Evolutionary conservation across 2,329 filamentous ascomycete genomes (phyloP).

Genomic region (Alternaria infectoria): DNA sequence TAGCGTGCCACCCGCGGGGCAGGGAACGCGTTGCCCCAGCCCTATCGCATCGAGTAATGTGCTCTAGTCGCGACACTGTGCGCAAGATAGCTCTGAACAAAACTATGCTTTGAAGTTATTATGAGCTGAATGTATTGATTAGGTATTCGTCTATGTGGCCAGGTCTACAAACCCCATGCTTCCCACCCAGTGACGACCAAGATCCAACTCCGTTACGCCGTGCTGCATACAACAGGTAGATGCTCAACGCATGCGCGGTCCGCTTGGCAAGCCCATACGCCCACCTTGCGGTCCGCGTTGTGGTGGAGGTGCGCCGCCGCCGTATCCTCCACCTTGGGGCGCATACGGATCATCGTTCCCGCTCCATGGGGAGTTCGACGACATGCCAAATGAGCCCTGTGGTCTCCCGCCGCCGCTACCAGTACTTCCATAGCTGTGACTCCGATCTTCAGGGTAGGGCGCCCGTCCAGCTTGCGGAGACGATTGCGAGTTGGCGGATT

Average conservation of each 20-base stretch:
- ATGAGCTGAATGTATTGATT: not conserved
- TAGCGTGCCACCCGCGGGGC: too few species aligned
- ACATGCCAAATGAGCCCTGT: slow-evolving; percentile 36
- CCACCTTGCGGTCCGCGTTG: slow-evolving; percentile 38
- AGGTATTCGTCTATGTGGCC: slow-evolving; percentile 7
- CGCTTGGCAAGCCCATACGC: slow-evolving; percentile 47
- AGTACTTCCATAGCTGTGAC: slow-evolving; percentile 36
- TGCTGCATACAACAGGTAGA: slow-evolving; percentile 12
- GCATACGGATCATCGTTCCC: slow-evolving; percentile 43
- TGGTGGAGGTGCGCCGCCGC: slow-evolving; percentile 31
- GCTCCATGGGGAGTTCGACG: slow-evolving; percentile 42
- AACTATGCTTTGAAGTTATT: not conserved
- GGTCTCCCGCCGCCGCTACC: slow-evolving; percentile 34
- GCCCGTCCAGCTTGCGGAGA: slow-evolving; percentile 22
- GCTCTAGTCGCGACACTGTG: not conserved
- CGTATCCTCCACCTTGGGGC: slow-evolving; percentile 25
- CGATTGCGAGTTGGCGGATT: slow-evolving; percentile 27
- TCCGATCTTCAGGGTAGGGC: slow-evolving; percentile 43
- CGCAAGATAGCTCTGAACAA: not conserved
- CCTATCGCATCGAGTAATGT: not conserved
- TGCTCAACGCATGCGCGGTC: slow-evolving; percentile 46
- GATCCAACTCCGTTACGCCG: slow-evolving; percentile 26
- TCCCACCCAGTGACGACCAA: slow-evolving; percentile 4
- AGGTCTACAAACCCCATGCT: not conserved
- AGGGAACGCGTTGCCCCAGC: not conserved